These are phyloP conservation scores for Lachancea kluyveri DNA, from an alignment of 805 yeast species.

Conservation along the genomic window DNA sequence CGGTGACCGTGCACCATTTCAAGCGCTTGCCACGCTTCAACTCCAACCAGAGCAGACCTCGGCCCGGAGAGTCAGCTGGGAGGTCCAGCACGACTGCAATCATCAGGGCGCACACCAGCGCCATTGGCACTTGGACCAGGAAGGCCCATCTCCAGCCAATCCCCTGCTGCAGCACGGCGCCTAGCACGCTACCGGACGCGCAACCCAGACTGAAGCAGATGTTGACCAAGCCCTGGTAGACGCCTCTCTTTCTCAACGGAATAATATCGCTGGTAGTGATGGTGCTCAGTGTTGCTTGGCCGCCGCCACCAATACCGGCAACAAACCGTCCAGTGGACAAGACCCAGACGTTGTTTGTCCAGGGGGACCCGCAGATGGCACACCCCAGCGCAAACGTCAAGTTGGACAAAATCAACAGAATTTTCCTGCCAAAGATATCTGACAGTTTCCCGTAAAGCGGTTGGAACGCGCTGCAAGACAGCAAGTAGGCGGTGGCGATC, in stretches of 20 bases:
- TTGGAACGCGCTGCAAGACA: conserved; percentile 37
- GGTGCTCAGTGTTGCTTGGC: conserved; percentile 34
- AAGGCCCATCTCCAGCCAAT: conserved; percentile 65
- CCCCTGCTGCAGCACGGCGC: conserved; percentile 46
- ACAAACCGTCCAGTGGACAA: conserved; percentile 33
- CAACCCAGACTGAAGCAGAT: conserved; percentile 69
- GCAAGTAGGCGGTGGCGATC: conserved; percentile 38
- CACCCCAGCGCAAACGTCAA: conserved; percentile 32
- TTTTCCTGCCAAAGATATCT: conserved; percentile 34
- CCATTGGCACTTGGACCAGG: conserved; percentile 42
- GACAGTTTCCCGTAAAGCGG: conserved; percentile 38
- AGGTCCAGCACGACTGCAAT: conserved; percentile 34
- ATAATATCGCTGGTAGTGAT: conserved; percentile 36
- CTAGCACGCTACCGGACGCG: conserved; percentile 57
- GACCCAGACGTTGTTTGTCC: conserved; percentile 24
- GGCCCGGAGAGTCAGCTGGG: conserved; percentile 48
- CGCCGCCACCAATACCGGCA: conserved; percentile 40
- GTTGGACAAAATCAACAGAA: conserved; percentile 33
- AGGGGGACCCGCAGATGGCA: conserved; percentile 29
- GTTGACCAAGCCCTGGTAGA: conserved; percentile 79
- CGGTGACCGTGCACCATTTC: conserved; percentile 36
- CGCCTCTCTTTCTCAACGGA: conserved; percentile 55
- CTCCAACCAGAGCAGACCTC: conserved; percentile 30
- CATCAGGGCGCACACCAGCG: conserved; percentile 36
- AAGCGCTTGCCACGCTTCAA: conserved; percentile 13